Conservation (phyloP, 345 rosid genomes). For the Sonneratia alba region DNA sequence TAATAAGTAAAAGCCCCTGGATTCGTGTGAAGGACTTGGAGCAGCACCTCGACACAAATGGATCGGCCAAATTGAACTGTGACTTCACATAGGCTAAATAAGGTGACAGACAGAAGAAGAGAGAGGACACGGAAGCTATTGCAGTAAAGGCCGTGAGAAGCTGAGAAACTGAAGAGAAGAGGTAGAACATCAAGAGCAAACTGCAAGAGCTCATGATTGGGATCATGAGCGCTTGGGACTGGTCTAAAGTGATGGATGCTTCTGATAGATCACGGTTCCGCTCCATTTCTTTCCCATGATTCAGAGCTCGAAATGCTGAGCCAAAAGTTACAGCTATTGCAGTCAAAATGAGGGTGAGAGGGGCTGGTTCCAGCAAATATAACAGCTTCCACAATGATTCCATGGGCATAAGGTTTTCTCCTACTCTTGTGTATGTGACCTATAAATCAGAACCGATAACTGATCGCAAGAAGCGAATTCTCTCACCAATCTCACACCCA, state of each 20-base stretch:
- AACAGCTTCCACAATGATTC: constrained; percentile 83
- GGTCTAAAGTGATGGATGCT: constrained; percentile 79
- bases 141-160: constrained; percentile 88
- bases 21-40: constrained; percentile 67
- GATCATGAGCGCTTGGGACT: constrained; percentile 94
- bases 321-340: constrained; percentile 89
- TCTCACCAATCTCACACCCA: constrained; percentile 2
- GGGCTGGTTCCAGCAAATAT: constrained; percentile 83
- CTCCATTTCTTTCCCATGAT: constrained; percentile 96
- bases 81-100: constrained; percentile 48
- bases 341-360: constrained; percentile 65
- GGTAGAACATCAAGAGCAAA: constrained; percentile 90
- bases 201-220: constrained; percentile 98
- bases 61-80: constrained; percentile 64
- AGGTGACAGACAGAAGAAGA: constrained; percentile 76
- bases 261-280: constrained; percentile 74
- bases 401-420: constrained; percentile 25
- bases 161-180: constrained; percentile 90
- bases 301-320: constrained; percentile 88
- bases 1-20: constrained; percentile 50
- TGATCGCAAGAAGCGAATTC: too few species aligned
- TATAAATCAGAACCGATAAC: constrained; percentile 1
- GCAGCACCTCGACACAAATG: constrained; percentile 80
- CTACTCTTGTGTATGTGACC: not conserved
- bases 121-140: constrained; percentile 76